Base-by-base conservation (phyloP, 1,284 basidiomycete species). In the Cutaneotrichosporon mucoides region DNA sequence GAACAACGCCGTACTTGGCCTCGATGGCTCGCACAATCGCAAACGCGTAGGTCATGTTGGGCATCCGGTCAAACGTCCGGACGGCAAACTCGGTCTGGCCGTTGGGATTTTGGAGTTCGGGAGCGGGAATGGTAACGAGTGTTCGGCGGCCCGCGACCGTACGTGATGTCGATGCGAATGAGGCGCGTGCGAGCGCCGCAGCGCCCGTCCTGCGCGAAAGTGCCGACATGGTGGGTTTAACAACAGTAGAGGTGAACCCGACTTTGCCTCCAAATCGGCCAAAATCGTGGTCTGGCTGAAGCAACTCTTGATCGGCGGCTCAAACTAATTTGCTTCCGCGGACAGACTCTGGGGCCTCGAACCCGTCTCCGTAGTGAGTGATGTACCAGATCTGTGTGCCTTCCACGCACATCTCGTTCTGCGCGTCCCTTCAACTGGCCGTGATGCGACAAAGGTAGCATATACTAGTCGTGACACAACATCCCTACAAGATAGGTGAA, bases 11-110 rank as follows among this genome's bases (percentile, higher is more conserved):
- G 24, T 71, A 61, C 43, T 65, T 66, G 16, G 55, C 37, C 59
- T 75, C 72, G 12, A 71, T 60, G 1, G 67, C 66, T 45, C 65
- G 63, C 34, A 73, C 49, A 8, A 74, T 65, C 9, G 69, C 65
- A 35, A 70, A 63, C 10, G 66, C 59, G 33, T 74, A 66, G 3
- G 65, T 52, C 9, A 69, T 48, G 5, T 63, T 62, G 3, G 61
- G 56, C 13, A 69, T 61, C 5, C 38, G 45, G 33, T 64, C 60
- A 53, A 65, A 60, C 5, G 59, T 50, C 10, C 56, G 53, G 41
- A 73, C 51, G 10, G 59, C 53, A 12, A 72, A 57, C n/a, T 59
- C 57, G 24, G 64, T 65, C 9, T 43, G 46, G 41, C 66, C 68
- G 10, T 56, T 59, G 36, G 63, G 53, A 5, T 62, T 47, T 15